Conservation (phyloP, 345 rosid genomes). For the Arabis hirsuta region DNA sequence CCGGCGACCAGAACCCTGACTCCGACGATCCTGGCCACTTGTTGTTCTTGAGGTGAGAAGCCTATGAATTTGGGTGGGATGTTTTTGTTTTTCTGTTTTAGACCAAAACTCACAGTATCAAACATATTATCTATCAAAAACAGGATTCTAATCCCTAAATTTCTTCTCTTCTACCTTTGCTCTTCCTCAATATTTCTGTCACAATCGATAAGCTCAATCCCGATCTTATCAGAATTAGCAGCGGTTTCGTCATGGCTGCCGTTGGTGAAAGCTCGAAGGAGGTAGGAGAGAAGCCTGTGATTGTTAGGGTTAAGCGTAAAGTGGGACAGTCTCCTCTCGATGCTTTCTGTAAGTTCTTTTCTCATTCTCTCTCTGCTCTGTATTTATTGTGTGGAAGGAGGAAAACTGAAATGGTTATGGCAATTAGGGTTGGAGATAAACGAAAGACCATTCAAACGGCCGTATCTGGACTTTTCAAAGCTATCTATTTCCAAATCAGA, state of each 20-base stretch:
- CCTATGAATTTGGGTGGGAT: not conserved
- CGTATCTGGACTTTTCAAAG: slow-evolving; percentile 57
- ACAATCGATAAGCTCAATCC: too few species aligned
- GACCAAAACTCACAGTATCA: not conserved
- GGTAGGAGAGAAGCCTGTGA: slow-evolving; percentile 53
- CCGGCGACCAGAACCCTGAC: slow-evolving; percentile 9
- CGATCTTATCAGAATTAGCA: too few species aligned
- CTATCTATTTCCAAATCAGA: slow-evolving; percentile 55
- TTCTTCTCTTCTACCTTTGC: too few species aligned
- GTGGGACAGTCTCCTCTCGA: slow-evolving; percentile 51
- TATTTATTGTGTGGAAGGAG: not conserved
- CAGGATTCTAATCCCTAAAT: too few species aligned
- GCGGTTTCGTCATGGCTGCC: slow-evolving; percentile 42
- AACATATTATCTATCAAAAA: too few species aligned
- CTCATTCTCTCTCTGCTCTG: slow-evolving; percentile 1
- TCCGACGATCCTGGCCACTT: slow-evolving; percentile 10
- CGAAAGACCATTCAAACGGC: slow-evolving; percentile 72
- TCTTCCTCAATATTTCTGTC: too few species aligned
- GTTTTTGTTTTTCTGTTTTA: slow-evolving; percentile 5
- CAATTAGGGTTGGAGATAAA: slow-evolving; percentile 79
- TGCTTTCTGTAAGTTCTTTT: slow-evolving; percentile 59
- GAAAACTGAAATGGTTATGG: slow-evolving; percentile 4
- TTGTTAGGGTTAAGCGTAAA: slow-evolving; percentile 76
- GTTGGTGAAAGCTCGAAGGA: slow-evolving; percentile 47
- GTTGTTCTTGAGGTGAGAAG: not conserved